A percentile compares a stretch with the other conserved stretches of the same genome.
phyloP scores from a whole-genome alignment of 352 stramenopile genomes.

The Elongisporangium undulatum region DNA sequence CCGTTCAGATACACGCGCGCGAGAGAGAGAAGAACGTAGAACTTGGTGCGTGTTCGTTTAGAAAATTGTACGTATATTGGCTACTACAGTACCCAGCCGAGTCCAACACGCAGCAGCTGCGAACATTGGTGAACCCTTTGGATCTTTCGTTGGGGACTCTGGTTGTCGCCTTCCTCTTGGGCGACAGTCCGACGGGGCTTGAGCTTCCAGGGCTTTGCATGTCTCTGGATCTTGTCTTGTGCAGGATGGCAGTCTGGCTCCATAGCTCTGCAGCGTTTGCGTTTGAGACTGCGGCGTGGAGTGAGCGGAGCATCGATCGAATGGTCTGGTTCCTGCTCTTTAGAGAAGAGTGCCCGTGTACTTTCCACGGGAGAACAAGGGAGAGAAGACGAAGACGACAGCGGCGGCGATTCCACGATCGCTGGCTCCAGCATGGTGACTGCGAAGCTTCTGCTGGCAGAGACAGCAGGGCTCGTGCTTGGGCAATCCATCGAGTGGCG shows the following conservation, averaged over 20 bases:
- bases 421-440: background rate
- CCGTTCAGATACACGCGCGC: background rate
- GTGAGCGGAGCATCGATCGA: background rate
- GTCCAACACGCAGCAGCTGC: background rate
- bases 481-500: slow-evolving; percentile 28
- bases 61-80: background rate
- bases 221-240: background rate
- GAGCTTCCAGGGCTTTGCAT: background rate
- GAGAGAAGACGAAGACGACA: background rate
- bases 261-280: background rate
- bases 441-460: background rate
- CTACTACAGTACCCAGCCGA: background rate
- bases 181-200: background rate
- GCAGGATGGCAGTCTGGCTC: background rate
- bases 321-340: background rate
- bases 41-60: background rate
- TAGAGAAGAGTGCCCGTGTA: background rate
- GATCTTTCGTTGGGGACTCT: background rate
- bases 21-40: background rate
- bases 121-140: background rate
- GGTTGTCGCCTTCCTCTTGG: background rate
- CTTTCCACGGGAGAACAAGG: background rate
- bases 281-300: background rate
- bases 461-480: slow-evolving; percentile 2
- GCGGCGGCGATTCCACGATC: background rate